Evolutionary conservation across 2,329 filamentous ascomycete genomes (phyloP).

Genomic region (Coniochaeta sp.): DNA sequence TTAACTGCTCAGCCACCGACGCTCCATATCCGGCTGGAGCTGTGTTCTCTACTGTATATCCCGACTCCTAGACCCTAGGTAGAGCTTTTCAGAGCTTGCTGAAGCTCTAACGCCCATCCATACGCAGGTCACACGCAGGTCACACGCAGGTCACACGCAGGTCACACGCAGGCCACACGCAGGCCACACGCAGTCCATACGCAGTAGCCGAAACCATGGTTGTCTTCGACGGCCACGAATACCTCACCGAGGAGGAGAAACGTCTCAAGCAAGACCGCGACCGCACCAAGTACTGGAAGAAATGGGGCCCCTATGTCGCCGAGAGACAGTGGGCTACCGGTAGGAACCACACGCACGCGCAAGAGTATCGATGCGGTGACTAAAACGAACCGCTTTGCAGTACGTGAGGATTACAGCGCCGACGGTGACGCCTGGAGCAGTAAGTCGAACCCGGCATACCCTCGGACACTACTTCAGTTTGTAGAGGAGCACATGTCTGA

Average conservation of each 20-base stretch:
- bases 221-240: conserved; percentile 79
- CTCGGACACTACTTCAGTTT: background rate
- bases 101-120: background rate
- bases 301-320: conserved; percentile 90
- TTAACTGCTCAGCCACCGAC: background rate
- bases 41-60: background rate
- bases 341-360: conserved; percentile 28
- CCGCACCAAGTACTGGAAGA: conserved; percentile 91
- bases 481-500: background rate
- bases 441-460: conserved; percentile 40
- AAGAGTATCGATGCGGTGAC: background rate
- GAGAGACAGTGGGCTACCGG: conserved; percentile 95
- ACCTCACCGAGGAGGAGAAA: conserved; percentile 83
- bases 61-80: background rate
- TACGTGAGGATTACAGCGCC: conserved; percentile 84
- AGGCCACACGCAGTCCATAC: background rate
- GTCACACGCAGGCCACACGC: too few species aligned
- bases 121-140: background rate
- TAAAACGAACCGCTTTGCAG: conserved; percentile 33
- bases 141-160: background rate
- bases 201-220: conserved; percentile 56
- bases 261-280: conserved; percentile 80
- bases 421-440: conserved; percentile 95
- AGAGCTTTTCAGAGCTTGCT: background rate
- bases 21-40: background rate